Base-by-base conservation (phyloP, 208 protist species). In the Acanthamoeba castellanii region DNA sequence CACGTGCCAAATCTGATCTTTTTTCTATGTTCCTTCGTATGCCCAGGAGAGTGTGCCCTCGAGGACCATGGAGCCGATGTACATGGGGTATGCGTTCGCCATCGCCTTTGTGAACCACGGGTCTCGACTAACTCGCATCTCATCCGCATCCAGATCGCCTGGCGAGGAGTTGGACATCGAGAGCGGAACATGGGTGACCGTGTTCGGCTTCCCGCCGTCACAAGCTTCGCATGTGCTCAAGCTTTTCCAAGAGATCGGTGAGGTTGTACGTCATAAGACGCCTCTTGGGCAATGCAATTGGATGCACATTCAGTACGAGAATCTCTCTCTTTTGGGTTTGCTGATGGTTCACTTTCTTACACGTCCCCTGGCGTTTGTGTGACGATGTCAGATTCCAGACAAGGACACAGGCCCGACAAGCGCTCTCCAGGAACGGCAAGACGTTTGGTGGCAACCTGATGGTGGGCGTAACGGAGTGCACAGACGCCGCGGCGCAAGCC, bases 191-290 rank as follows among this genome's bases (percentile, higher is more conserved):
- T 90, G 84, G 84, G 57, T 90, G n/a, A 90, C 84, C 27, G 84
- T 90, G 55, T 90, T 90, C 32, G 84, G 84, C n/a, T 90, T 90
- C 55, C 57, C 84, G 30, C 84, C 84, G 4, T 90, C 84, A 50
- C 84, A 70, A 34, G 57, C 84, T 14, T 70, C 84, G 22, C 66
- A 90, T 30, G 57, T 90, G 57, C 84, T 90, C 16, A 90, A 68
- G 34, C 55, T 70, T 4, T 90, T 90, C 57, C 84, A 90, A 37
- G 57, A 90, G n/a, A 70, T 70, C 55, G 84, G 84, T 45, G 84
- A 90, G 32, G 57, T 90, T 30, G 84, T 90, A 30, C 84, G 84
- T 32, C 84, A 90, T 34, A n/a, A 68, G 55, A 90, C n/a, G 57
- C 55, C 47, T 47, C 22, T 70, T 22, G 84, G 55, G 3, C 55